These are phyloP conservation scores for Trichoderma semiorbis DNA, from an alignment of 2,329 filamentous ascomycete genomes.

Conservation along the genomic window DNA sequence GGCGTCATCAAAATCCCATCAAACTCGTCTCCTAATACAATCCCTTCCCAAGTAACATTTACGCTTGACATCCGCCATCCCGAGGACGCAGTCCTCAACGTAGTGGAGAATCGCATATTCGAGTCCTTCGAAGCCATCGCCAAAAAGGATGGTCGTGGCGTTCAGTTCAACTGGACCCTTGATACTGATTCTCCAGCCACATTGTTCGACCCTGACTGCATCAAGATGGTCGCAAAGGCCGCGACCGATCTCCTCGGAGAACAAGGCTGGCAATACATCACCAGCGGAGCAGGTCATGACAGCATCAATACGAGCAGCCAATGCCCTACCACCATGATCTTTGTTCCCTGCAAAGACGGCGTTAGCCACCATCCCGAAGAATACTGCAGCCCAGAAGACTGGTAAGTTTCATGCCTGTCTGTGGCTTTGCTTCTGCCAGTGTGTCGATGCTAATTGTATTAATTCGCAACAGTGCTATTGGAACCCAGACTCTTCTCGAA, in stretches of 20 bases:
- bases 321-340: slow-evolving; percentile 39
- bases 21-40: slow-evolving; percentile 66
- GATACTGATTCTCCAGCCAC: slow-evolving; percentile 59
- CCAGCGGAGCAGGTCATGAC: slow-evolving; percentile 40
- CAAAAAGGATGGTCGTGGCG: slow-evolving; percentile 28
- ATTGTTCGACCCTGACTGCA: slow-evolving; percentile 63
- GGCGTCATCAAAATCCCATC: slow-evolving; percentile 42
- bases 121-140: slow-evolving; percentile 26
- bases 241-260: slow-evolving; percentile 52
- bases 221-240: slow-evolving; percentile 58
- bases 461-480: slow-evolving; percentile 21
- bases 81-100: slow-evolving; percentile 50
- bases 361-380: slow-evolving; percentile 38
- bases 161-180: slow-evolving; percentile 54
- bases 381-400: slow-evolving; percentile 36
- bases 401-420: slow-evolving; percentile 19
- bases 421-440: too few relatives aligned
- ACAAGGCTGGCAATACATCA: slow-evolving; percentile 34
- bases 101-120: slow-evolving; percentile 34
- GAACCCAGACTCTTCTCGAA: slow-evolving; percentile 30
- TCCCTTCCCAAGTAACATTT: slow-evolving; percentile 63
- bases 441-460: not conserved
- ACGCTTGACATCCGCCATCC: slow-evolving; percentile 63
- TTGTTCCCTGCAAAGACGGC: slow-evolving; percentile 35
- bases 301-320: slow-evolving; percentile 34